Conservation (phyloP, 805 yeast genomes). For the Lipomyces starkeyi region DNA sequence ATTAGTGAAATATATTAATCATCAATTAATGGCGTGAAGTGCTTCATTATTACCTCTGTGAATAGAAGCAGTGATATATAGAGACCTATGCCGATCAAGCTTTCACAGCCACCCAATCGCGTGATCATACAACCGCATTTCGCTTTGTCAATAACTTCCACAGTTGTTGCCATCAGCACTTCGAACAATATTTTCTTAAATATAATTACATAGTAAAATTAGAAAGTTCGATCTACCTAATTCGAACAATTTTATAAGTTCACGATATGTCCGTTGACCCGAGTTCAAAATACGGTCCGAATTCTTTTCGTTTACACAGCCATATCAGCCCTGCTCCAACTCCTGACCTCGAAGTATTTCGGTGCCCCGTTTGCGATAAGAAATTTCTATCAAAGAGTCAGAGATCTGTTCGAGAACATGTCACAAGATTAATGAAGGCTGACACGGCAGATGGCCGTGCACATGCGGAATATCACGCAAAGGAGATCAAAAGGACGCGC, state of each 20-base stretch:
- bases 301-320: not conserved
- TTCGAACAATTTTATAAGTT: not conserved
- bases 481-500: conserved; percentile 21
- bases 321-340: not conserved
- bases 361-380: conserved; percentile 32
- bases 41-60: not conserved
- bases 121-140: not conserved
- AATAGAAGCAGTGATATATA: not conserved
- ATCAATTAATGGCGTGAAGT: no score
- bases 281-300: conserved; percentile 7
- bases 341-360: conserved; percentile 22
- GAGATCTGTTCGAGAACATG: conserved; percentile 31
- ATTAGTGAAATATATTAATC: no score
- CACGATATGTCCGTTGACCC: not conserved
- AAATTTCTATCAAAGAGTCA: conserved; percentile 29
- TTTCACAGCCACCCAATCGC: not conserved
- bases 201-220: no score
- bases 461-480: conserved; percentile 24
- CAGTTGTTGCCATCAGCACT: not conserved
- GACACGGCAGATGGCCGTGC: conserved; percentile 27
- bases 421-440: conserved; percentile 25
- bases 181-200: not conserved
- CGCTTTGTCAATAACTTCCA: not conserved
- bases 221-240: no score
- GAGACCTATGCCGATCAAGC: not conserved